Evolutionary conservation across 768 basidiomycete genomes (phyloP).

Genomic region (Auricularia sp.): DNA sequence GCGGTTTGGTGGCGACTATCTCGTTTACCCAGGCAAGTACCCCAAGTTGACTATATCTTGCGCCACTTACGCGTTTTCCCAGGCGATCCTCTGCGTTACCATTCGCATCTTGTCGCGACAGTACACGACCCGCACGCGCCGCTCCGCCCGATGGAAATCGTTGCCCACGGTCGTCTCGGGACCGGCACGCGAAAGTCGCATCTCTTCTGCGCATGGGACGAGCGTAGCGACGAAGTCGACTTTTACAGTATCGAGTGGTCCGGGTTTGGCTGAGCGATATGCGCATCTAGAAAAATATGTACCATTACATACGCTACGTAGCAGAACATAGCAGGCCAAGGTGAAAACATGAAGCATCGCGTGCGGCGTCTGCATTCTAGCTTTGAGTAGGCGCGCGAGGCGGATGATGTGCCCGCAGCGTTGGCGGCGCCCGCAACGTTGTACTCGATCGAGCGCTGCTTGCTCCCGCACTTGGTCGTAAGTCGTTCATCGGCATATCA

Average conservation of each 20-base stretch:
- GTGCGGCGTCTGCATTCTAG: no score
- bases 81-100: conserved; percentile 94
- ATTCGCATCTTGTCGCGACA: conserved; percentile 89
- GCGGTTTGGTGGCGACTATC: conserved; percentile 91
- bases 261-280: conserved; percentile 55
- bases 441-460: conserved; percentile 25
- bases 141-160: conserved; percentile 84
- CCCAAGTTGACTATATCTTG: background rate
- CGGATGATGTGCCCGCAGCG: background rate
- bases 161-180: conserved; percentile 89
- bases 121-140: conserved; percentile 51
- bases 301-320: background rate
- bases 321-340: background rate
- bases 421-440: background rate
- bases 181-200: conserved; percentile 97
- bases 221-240: conserved; percentile 49
- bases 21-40: conserved; percentile 84
- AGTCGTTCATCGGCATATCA: background rate
- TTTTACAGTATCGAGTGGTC: conserved; percentile 87
- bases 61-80: background rate
- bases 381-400: no score
- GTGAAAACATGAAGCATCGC: background rate
- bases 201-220: conserved; percentile 82
- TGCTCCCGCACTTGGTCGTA: background rate
- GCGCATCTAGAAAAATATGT: conserved; percentile 1